Evolutionary conservation across 192 early-diverging fungal genomes (phyloP).

Genomic region (Hyaloraphidium curvatum): DNA sequence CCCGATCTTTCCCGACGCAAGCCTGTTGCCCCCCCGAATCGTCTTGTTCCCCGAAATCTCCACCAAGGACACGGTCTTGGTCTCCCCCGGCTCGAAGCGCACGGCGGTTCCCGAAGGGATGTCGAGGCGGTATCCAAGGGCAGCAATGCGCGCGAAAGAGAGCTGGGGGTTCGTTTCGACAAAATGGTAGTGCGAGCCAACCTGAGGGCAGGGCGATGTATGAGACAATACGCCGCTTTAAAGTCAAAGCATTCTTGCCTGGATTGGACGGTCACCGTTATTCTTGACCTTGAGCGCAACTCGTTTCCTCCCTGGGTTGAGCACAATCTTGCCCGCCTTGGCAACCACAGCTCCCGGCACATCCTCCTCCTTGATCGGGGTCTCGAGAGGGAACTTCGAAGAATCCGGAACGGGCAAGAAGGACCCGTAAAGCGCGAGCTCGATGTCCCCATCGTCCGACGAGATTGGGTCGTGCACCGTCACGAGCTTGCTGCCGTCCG

Average conservation of each 20-base stretch:
- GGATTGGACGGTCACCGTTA: constrained; percentile 82
- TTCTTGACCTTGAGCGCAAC: constrained; percentile 61
- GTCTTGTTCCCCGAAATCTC: constrained; percentile 61
- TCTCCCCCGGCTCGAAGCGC: constrained; percentile 91
- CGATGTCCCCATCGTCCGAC: constrained; percentile 58
- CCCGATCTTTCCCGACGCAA: constrained; percentile 59
- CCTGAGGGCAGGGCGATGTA: constrained; percentile 16
- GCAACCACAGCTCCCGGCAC: constrained; percentile 49
- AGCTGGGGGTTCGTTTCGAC: constrained; percentile 73
- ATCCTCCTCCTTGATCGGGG: constrained; percentile 9
- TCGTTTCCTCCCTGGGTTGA: constrained; percentile 61
- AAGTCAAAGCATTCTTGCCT: constrained; percentile 24
- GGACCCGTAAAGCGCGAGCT: constrained; percentile 69
- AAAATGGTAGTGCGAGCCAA: constrained; percentile 94
- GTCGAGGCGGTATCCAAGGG: constrained; percentile 76
- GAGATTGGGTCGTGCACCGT: constrained; percentile 85
- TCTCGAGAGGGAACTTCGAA: constrained; percentile 24
- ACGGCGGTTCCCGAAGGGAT: constrained; percentile 87
- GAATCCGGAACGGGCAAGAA: constrained; percentile 59
- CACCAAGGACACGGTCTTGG: constrained; percentile 60
- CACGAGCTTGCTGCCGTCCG: constrained; percentile 81
- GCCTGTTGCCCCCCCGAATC: constrained; percentile 68
- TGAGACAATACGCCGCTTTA: neutral
- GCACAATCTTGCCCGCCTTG: constrained; percentile 39
- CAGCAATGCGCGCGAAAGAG: constrained; percentile 57